A percentile compares a stretch with the other conserved stretches of the same genome.
These are phyloP conservation scores for Platanus orientalis DNA, from an alignment of 164 flowering plant species.

Conservation along the genomic window DNA sequence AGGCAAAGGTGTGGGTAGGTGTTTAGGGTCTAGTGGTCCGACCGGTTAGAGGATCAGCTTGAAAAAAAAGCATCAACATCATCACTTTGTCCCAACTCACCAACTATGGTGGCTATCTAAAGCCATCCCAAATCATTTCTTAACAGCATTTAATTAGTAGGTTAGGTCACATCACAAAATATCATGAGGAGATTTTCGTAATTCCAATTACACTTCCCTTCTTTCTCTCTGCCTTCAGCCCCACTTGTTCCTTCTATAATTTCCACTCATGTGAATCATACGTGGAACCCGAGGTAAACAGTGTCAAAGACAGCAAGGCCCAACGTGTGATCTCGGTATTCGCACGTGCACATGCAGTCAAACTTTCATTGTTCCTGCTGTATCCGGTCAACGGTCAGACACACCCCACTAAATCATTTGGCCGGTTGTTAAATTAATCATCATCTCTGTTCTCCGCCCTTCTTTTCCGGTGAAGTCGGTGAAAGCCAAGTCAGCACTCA, in stretches of 20 bases:
- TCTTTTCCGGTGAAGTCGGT: conserved; percentile 22
- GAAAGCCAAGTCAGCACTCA: background rate
- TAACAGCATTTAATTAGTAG: no score
- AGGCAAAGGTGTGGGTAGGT: no score
- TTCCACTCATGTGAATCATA: conserved; percentile 26
- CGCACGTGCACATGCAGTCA: conserved; percentile 32
- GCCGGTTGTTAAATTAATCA: background rate
- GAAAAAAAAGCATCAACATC: no score
- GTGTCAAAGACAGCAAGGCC: conserved; percentile 30
- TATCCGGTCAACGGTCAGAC: conserved; percentile 35
- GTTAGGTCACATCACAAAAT: no score
- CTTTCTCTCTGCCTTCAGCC: no score
- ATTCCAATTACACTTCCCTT: no score
- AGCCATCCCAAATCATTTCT: no score
- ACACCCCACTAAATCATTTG: conserved; percentile 15
- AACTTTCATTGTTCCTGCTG: conserved; percentile 22
- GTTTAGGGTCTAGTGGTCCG: no score
- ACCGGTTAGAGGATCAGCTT: no score
- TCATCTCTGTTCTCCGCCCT: background rate
- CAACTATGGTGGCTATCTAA: no score
- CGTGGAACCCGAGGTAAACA: conserved; percentile 20
- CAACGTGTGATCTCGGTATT: conserved; percentile 28
- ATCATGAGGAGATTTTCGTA: no score
- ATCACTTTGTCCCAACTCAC: no score
- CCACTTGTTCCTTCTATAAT: conserved; percentile 17